Conservation (phyloP, 257 asterid genomes). For the Cinchona pubescens region DNA sequence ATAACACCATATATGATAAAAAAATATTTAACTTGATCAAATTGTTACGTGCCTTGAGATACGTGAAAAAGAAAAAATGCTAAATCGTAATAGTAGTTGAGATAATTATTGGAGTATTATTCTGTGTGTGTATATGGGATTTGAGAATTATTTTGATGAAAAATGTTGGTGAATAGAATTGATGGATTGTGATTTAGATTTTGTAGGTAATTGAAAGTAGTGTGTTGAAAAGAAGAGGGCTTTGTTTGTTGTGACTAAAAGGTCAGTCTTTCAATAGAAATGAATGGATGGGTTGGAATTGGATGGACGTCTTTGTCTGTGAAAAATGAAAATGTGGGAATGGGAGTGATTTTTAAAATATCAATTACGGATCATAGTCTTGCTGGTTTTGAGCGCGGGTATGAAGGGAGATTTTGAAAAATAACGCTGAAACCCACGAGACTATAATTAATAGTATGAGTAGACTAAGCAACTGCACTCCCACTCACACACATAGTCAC, state of each 20-base stretch:
- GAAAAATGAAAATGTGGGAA: not conserved
- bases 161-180: not conserved
- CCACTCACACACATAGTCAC: constrained; percentile 39
- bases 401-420: constrained; percentile 57
- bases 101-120: not conserved
- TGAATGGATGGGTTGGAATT: not conserved
- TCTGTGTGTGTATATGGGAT: not conserved
- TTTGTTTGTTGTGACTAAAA: constrained; percentile 1
- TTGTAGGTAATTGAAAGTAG: not conserved
- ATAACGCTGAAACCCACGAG: constrained; percentile 94
- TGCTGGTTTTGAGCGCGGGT: constrained; percentile 75
- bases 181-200: not conserved
- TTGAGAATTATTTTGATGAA: not conserved
- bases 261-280: constrained; percentile 13
- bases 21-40: not conserved
- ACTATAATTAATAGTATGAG: constrained; percentile 47
- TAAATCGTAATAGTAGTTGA: not conserved
- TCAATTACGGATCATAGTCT: constrained; percentile 59
- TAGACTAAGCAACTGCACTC: constrained; percentile 33
- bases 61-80: constrained; percentile 27
- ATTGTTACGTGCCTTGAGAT: constrained; percentile 61
- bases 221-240: constrained; percentile 4
- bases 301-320: not conserved
- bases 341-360: constrained; percentile 24
- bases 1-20: not conserved